A percentile compares a stretch with the other conserved stretches of the same genome.
Conservation (phyloP, 2,329 filamentous ascomycete genomes). For the Cytospora chrysosperma region DNA sequence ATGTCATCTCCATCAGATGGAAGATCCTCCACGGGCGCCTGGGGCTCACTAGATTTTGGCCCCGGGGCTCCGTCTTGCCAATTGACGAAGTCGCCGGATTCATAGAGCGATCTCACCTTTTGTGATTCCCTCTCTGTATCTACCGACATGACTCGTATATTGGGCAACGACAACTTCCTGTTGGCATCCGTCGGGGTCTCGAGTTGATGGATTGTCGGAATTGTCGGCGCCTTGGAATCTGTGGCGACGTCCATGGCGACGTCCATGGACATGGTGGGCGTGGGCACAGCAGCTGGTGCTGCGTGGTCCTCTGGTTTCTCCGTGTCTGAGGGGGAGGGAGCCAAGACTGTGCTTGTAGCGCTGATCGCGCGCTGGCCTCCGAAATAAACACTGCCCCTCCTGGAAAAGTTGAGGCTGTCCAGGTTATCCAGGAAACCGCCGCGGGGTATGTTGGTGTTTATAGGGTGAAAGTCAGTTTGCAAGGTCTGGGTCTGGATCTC, state of each 20-base stretch:
- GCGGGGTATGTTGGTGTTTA: constrained; percentile 57
- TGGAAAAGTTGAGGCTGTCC: constrained; percentile 58
- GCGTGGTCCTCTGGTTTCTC: constrained; percentile 15
- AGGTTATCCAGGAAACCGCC: constrained; percentile 58
- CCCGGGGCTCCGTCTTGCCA: constrained; percentile 52
- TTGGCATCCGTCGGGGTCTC: constrained; percentile 25
- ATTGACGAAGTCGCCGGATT: constrained; percentile 51
- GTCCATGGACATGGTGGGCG: constrained; percentile 16
- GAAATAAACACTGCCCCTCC: constrained; percentile 63
- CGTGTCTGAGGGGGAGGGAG: constrained; percentile 3
- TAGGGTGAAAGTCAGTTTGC: constrained; percentile 46
- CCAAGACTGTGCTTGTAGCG: constrained; percentile 7
- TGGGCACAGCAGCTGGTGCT: constrained; percentile 15
- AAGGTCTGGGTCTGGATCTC: constrained; percentile 25
- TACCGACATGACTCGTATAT: constrained; percentile 52
- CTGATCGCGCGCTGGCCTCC: constrained; percentile 42
- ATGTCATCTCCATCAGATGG: constrained; percentile 52
- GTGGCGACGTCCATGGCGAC: constrained; percentile 26
- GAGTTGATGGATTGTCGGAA: constrained; percentile 16
- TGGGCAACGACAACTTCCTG: constrained; percentile 37
- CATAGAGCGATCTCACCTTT: constrained; percentile 67
- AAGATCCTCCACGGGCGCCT: constrained; percentile 50
- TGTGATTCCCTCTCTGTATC: constrained; percentile 62
- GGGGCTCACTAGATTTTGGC: constrained; percentile 47
- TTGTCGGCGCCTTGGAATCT: constrained; percentile 20